Evolutionary conservation across 75 land plant genomes (phyloP).

Genomic region (Pinus albicaulis): DNA sequence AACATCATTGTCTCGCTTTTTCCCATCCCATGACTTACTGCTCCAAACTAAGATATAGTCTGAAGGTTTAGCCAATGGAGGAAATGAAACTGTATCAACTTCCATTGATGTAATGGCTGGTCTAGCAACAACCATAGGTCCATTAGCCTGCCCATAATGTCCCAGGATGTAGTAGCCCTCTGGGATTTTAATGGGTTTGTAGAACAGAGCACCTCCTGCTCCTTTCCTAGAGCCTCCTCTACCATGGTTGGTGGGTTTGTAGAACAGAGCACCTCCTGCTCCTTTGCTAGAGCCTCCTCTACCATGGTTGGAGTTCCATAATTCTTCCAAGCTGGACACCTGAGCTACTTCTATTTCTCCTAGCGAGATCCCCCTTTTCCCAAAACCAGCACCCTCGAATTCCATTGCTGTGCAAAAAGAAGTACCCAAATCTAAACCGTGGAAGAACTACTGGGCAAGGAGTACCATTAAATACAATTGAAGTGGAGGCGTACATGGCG

Average conservation of each 20-base stretch:
- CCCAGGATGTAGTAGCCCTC: constrained; percentile 21
- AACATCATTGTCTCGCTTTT: constrained; percentile 20
- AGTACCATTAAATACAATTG: too few relatives aligned
- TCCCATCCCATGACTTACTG: constrained; percentile 16
- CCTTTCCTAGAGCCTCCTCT: constrained; percentile 14
- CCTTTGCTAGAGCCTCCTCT: constrained; percentile 15
- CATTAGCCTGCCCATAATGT: constrained; percentile 13
- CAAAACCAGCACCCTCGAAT: constrained; percentile 9
- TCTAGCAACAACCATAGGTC: neutral
- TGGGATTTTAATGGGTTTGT: constrained; percentile 32
- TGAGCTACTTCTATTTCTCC: constrained; percentile 23
- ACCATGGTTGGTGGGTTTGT: constrained; percentile 18
- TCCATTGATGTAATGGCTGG: neutral
- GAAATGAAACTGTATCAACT: neutral
- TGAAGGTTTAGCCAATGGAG: constrained; percentile 18
- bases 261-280: constrained; percentile 19
- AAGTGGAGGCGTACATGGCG: too few relatives aligned
- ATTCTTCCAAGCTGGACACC: constrained; percentile 15
- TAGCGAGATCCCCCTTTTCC: constrained; percentile 12
- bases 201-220: constrained; percentile 22
- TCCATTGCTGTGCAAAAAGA: too few relatives aligned
- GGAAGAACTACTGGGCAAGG: too few relatives aligned
- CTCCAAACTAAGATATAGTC: constrained; percentile 36
- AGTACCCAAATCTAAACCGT: too few relatives aligned
- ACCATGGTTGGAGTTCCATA: constrained; percentile 13